phyloP scores from a whole-genome alignment of 192 early-diverging fungal genomes.

The Pecoramyces ruminantium region DNA sequence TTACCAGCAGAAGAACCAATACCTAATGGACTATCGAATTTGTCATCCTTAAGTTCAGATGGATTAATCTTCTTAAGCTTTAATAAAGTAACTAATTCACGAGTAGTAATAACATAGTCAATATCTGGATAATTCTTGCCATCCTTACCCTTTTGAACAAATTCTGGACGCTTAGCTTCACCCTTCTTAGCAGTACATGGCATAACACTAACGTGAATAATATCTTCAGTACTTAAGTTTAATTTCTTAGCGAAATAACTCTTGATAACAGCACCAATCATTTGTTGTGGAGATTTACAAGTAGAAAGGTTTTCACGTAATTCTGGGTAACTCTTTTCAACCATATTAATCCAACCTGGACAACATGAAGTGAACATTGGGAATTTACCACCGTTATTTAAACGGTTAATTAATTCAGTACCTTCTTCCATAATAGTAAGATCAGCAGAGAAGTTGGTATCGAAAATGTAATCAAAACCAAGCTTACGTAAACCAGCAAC shows the following conservation, averaged over 20 bases:
- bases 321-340: neutral
- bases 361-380: constrained; percentile 2
- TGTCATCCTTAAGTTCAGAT: neutral
- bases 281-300: neutral
- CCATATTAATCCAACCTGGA: neutral
- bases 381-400: neutral
- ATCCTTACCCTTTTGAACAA: neutral
- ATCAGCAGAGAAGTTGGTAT: neutral
- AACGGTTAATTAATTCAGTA: neutral
- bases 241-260: neutral
- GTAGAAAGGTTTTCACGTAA: neutral
- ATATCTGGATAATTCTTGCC: neutral
- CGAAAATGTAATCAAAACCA: neutral
- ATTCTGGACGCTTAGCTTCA: neutral
- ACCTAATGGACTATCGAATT: neutral
- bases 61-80: neutral
- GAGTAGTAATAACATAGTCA: neutral
- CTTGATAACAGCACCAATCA: neutral
- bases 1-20: neutral
- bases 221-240: neutral
- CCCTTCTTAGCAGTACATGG: constrained; percentile 4
- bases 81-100: neutral
- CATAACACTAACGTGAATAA: neutral
- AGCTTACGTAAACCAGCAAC: neutral
- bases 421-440: neutral